A percentile compares a stretch with the other conserved stretches of the same genome.
These are phyloP conservation scores for Coniochaeta ligniaria DNA, from an alignment of 2,329 filamentous ascomycete species.

Conservation along the genomic window DNA sequence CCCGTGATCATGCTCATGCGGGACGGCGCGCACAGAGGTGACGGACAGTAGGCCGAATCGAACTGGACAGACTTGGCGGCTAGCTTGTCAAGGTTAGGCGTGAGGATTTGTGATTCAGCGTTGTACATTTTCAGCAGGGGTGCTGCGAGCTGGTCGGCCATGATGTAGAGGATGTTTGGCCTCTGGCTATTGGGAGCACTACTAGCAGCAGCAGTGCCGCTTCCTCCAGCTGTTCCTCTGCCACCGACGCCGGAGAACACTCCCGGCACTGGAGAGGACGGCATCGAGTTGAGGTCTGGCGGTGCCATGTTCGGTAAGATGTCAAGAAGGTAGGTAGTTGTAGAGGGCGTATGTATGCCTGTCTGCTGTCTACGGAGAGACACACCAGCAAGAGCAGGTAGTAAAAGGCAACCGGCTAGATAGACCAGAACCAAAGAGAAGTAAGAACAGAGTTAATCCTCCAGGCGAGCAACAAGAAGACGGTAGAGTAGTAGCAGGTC, in stretches of 20 bases:
- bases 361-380: not conserved
- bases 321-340: not conserved
- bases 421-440: not conserved
- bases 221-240: not conserved
- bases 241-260: slow-evolving; percentile 2
- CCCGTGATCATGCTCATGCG: slow-evolving; percentile 94
- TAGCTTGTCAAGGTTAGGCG: slow-evolving; percentile 79
- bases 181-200: slow-evolving; percentile 27
- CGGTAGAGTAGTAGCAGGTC: not conserved
- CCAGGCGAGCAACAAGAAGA: not conserved
- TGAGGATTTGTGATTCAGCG: slow-evolving; percentile 80
- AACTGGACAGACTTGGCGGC: slow-evolving; percentile 81
- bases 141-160: slow-evolving; percentile 92
- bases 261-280: slow-evolving; percentile 38
- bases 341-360: not conserved
- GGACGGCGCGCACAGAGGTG: slow-evolving; percentile 84
- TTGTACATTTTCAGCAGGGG: slow-evolving; percentile 92
- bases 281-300: slow-evolving; percentile 68
- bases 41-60: slow-evolving; percentile 90
- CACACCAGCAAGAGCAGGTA: not conserved
- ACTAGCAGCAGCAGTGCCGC: not conserved
- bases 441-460: not conserved
- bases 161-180: slow-evolving; percentile 86
- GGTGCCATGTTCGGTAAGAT: slow-evolving; percentile 49
- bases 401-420: not conserved